Conservation (phyloP, 768 basidiomycete genomes). For the Termitomyces sp. region DNA sequence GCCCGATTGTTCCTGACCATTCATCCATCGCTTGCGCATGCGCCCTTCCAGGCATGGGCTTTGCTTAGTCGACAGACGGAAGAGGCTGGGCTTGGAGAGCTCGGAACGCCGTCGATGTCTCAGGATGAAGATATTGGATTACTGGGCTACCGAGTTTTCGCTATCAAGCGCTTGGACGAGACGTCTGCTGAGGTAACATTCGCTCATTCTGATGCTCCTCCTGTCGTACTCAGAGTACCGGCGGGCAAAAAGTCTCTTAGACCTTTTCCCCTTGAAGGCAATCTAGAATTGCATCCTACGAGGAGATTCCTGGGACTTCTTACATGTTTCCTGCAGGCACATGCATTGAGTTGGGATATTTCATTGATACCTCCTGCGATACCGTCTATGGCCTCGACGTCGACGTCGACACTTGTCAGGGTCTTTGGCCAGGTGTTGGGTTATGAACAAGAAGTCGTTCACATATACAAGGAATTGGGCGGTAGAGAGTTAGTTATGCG, state of each 20-base stretch:
- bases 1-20: conserved; percentile 52
- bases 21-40: conserved; percentile 55
- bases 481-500: conserved; percentile 66
- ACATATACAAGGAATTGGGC: conserved; percentile 68
- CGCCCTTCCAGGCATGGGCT: conserved; percentile 62
- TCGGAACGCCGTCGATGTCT: conserved; percentile 47
- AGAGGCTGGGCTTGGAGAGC: conserved; percentile 49
- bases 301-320: conserved; percentile 54
- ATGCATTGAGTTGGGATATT: conserved; percentile 65
- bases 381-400: conserved; percentile 60
- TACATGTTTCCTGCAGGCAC: conserved; percentile 58
- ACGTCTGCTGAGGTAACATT: conserved; percentile 43
- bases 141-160: conserved; percentile 46
- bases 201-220: conserved; percentile 22
- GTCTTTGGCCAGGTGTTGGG: conserved; percentile 56
- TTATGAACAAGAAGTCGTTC: conserved; percentile 56
- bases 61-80: conserved; percentile 53
- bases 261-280: conserved; percentile 41
- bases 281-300: conserved; percentile 43
- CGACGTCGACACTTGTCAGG: conserved; percentile 53
- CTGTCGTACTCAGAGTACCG: conserved; percentile 38
- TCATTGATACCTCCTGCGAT: conserved; percentile 56
- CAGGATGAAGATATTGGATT: conserved; percentile 42
- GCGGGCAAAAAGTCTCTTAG: conserved; percentile 46
- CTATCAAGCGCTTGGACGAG: conserved; percentile 39